phyloP scores from a whole-genome alignment of 1,284 basidiomycete species.

The Coniophora puteana region DNA sequence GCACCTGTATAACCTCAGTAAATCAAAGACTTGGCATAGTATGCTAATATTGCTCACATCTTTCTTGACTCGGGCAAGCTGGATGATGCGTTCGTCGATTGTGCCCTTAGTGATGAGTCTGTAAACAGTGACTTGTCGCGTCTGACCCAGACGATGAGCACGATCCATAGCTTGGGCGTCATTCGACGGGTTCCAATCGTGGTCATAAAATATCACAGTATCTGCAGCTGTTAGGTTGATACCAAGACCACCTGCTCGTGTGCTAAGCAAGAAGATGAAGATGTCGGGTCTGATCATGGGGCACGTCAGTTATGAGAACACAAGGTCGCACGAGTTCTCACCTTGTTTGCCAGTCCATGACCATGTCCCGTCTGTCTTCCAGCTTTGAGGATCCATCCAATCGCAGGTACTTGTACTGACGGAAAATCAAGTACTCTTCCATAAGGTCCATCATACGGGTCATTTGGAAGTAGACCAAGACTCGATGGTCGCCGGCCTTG shows the following conservation, averaged over 20 bases:
- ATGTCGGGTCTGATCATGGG: slow-evolving; percentile 72
- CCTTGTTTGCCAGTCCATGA: slow-evolving; percentile 99
- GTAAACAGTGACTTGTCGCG: slow-evolving; percentile 98
- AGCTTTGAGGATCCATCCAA: slow-evolving; percentile 95
- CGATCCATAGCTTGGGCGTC: slow-evolving; percentile 99
- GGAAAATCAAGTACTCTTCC: slow-evolving; percentile 97
- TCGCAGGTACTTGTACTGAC: slow-evolving; percentile 97
- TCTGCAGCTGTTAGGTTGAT: slow-evolving; percentile 99
- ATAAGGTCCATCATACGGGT: slow-evolving; percentile 99
- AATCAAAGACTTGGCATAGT: not conserved
- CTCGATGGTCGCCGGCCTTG: slow-evolving; percentile 91
- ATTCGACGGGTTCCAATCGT: slow-evolving; percentile 99
- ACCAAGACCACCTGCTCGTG: slow-evolving; percentile 94
- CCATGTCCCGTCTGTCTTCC: slow-evolving; percentile 98
- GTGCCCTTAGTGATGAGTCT: slow-evolving; percentile 95
- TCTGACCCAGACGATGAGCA: slow-evolving; percentile 97
- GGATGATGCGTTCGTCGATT: slow-evolving; percentile 98
- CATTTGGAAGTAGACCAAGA: slow-evolving; percentile 99
- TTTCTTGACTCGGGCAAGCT: slow-evolving; percentile 93
- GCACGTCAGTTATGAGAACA: slow-evolving; percentile 7
- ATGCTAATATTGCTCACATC: slow-evolving; percentile 55
- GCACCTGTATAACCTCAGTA: slow-evolving; percentile 56
- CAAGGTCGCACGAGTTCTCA: slow-evolving; percentile 33
- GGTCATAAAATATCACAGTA: slow-evolving; percentile 98
- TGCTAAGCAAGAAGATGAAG: slow-evolving; percentile 95